Conservation (phyloP, 352 stramenopile species). For the Globisporangium yorkense region DNA sequence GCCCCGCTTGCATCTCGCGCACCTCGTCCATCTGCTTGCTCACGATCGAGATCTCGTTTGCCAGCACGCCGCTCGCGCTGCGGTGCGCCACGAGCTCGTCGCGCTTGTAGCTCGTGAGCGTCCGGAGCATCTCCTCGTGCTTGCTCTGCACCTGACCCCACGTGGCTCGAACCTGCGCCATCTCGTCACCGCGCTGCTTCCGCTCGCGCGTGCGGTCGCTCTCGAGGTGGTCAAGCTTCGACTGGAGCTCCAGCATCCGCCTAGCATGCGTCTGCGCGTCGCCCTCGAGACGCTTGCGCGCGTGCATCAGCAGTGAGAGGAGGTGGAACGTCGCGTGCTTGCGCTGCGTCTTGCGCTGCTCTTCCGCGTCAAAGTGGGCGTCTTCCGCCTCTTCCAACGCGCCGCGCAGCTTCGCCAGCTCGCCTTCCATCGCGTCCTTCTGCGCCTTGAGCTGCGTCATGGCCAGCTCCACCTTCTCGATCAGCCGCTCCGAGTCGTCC, state of each 20-base stretch:
- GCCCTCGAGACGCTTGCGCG: conserved; percentile 23
- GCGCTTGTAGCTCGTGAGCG: conserved; percentile 75
- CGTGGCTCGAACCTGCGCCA: conserved; percentile 19
- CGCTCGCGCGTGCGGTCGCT: conserved; percentile 20
- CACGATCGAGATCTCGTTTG: conserved; percentile 71
- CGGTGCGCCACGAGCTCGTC: conserved; percentile 72
- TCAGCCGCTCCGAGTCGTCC: conserved; percentile 72
- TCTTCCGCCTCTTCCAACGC: conserved; percentile 72
- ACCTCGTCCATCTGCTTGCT: conserved; percentile 75
- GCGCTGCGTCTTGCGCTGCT: conserved; percentile 47
- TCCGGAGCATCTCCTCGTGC: conserved; percentile 60
- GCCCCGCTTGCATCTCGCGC: conserved; percentile 38
- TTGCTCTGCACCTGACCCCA: conserved; percentile 32
- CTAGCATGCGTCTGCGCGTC: conserved; percentile 5
- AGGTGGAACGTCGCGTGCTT: conserved; percentile 54
- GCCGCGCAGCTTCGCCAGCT: conserved; percentile 39
- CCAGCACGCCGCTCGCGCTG: conserved; percentile 61
- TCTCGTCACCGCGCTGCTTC: conserved; percentile 22
- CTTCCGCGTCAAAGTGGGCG: conserved; percentile 57
- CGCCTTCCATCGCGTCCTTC: conserved; percentile 60
- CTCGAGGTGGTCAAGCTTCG: conserved; percentile 14
- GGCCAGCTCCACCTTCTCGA: conserved; percentile 66
- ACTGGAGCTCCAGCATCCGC: conserved; percentile 3
- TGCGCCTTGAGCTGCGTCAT: conserved; percentile 69
- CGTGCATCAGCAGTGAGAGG: conserved; percentile 39